These are phyloP conservation scores for Glaciozyma martinii DNA, from an alignment of 768 basidiomycete genomes.

Conservation along the genomic window DNA sequence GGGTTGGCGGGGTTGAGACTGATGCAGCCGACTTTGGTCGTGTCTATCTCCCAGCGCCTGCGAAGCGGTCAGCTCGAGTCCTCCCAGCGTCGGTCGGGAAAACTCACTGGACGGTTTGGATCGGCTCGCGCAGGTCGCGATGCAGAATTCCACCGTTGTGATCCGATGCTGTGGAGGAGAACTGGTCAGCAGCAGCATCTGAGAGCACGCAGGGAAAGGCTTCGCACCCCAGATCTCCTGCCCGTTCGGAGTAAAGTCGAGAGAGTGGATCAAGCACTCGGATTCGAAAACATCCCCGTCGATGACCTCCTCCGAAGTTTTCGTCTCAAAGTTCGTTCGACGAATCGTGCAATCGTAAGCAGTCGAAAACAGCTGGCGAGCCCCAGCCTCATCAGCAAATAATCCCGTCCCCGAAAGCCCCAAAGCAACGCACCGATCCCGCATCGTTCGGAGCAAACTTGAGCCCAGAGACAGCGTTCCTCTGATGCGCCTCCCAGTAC, in stretches of 20 bases:
- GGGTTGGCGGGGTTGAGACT: conserved; percentile 29
- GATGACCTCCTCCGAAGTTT: conserved; percentile 40
- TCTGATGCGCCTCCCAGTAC: conserved; percentile 39
- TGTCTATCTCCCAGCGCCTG: conserved; percentile 30
- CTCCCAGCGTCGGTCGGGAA: too few relatives aligned
- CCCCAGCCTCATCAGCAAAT: too few relatives aligned
- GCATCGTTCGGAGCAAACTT: conserved; percentile 40
- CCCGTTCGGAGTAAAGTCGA: conserved; percentile 40
- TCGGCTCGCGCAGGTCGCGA: conserved; percentile 28
- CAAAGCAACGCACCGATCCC: conserved; percentile 35
- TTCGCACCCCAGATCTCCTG: conserved; percentile 36
- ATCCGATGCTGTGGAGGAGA: conserved; percentile 7
- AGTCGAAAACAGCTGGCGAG: conserved; percentile 38
- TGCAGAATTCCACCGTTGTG: conserved; percentile 27
- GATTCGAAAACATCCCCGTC: conserved; percentile 34
- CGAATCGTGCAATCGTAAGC: conserved; percentile 44
- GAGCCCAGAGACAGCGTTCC: conserved; percentile 37
- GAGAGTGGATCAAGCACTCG: conserved; percentile 41
- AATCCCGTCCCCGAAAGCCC: too few relatives aligned
- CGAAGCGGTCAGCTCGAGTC: too few relatives aligned
- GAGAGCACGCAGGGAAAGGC: not conserved
- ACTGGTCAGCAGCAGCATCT: not conserved
- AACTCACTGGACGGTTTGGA: conserved; percentile 7
- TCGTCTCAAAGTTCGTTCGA: conserved; percentile 38
- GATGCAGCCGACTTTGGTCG: conserved; percentile 19